Conservation (phyloP, 1,284 basidiomycete genomes). For the Cystobasidium pallidum region DNA sequence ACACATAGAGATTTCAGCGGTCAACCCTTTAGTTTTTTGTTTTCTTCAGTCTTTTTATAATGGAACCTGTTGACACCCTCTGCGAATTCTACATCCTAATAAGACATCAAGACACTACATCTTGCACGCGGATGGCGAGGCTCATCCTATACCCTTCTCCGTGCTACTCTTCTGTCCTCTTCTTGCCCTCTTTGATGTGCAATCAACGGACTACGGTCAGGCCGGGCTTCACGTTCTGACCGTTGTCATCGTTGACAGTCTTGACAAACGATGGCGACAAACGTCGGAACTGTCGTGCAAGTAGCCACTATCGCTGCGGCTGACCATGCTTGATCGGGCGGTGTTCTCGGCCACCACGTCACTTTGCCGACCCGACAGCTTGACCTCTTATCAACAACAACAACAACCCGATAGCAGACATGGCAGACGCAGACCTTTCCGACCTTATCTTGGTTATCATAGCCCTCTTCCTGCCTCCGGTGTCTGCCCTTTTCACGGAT, state of each 20-base stretch:
- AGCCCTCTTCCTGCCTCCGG: slow-evolving; percentile 24
- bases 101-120: not conserved
- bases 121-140: no score
- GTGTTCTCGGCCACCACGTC: not conserved
- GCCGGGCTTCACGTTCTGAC: no score
- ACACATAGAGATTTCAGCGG: not conserved
- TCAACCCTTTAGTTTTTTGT: not conserved
- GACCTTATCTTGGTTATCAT: slow-evolving; percentile 24
- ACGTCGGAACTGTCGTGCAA: no score
- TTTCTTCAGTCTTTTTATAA: not conserved
- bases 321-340: no score
- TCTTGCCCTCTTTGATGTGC: no score
- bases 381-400: not conserved
- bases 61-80: not conserved
- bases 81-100: not conserved
- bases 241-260: no score
- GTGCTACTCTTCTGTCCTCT: no score
- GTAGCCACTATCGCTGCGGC: no score
- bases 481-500: slow-evolving; percentile 24
- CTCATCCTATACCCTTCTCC: no score
- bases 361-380: not conserved
- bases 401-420: not conserved
- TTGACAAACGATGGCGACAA: no score
- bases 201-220: no score
- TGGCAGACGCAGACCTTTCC: slow-evolving; percentile 19